Evolutionary conservation across 225 moss, liverwort and hornwort genomes (phyloP).

Genomic region (Thuidium tamariscinum): DNA sequence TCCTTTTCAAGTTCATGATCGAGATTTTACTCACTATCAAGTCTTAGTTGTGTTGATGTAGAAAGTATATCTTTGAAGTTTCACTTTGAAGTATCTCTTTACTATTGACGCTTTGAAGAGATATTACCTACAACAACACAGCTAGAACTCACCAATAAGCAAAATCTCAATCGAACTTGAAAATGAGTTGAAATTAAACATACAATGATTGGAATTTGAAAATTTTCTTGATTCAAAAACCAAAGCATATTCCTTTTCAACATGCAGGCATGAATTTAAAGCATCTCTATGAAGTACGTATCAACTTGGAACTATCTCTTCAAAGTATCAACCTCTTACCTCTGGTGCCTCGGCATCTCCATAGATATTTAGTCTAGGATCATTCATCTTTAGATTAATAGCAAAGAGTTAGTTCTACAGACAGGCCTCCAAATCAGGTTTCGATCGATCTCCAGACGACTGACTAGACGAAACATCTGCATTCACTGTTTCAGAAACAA

Average conservation of each 20-base stretch:
- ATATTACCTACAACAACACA: rapidly evolving
- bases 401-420: not conserved
- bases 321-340: not conserved
- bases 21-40: not conserved
- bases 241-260: not conserved
- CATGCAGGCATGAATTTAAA: not conserved
- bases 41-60: rapidly evolving
- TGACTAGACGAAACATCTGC: not conserved
- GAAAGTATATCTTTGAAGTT: not conserved
- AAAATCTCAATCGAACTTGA: not conserved
- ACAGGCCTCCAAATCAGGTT: not conserved
- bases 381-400: not conserved
- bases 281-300: not conserved
- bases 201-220: not conserved
- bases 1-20: not conserved
- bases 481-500: not conserved
- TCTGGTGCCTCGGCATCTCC: not conserved
- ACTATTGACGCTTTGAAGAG: not conserved
- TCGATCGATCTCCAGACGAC: no score
- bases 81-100: not conserved
- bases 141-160: rapidly evolving
- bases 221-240: not conserved
- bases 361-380: not conserved
- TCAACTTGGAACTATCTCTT: not conserved
- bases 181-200: not conserved